Percentiles rank a stretch among this genome's conserved stretches.
phyloP scores from a whole-genome alignment of 2,329 filamentous ascomycete genomes.

The Hawksworthiomyces lignivorus region DNA sequence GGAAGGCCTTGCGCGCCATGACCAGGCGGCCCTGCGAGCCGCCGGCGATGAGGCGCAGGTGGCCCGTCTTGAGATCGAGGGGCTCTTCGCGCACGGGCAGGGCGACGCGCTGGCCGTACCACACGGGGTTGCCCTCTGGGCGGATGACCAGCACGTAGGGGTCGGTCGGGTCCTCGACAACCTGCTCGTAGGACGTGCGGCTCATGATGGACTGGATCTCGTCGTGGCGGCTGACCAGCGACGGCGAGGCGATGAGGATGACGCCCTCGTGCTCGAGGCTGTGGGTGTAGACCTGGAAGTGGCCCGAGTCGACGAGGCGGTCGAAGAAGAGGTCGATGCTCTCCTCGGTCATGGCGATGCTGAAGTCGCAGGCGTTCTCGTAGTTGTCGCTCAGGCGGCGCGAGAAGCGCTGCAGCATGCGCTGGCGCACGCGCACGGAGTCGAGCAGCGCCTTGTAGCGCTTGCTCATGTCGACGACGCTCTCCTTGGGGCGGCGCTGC shows the following conservation, averaged over 20 bases:
- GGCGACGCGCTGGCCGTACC: constrained; percentile 71
- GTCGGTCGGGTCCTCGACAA: constrained; percentile 64
- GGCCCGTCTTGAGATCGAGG: constrained; percentile 78
- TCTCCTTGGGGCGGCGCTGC: constrained; percentile 75
- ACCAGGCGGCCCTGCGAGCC: constrained; percentile 72
- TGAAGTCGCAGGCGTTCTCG: constrained; percentile 94
- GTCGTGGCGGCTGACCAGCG: constrained; percentile 64
- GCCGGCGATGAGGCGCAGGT: constrained; percentile 80
- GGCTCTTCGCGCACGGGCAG: constrained; percentile 68
- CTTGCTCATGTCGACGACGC: constrained; percentile 84
- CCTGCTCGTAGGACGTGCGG: constrained; percentile 49
- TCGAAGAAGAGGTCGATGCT: constrained; percentile 72
- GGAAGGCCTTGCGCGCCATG: constrained; percentile 70
- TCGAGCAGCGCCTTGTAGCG: constrained; percentile 93
- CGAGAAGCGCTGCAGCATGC: constrained; percentile 94
- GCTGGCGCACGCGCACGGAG: constrained; percentile 89
- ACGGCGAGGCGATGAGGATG: constrained; percentile 77
- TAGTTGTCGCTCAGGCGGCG: constrained; percentile 86
- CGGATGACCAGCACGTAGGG: constrained; percentile 80
- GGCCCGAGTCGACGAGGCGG: constrained; percentile 69
- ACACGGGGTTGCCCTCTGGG: constrained; percentile 69
- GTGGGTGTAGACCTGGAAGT: constrained; percentile 75
- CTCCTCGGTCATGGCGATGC: constrained; percentile 59
- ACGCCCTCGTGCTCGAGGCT: constrained; percentile 62
- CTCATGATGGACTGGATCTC: constrained; percentile 83